A percentile compares a stretch with the other conserved stretches of the same genome.
Conservation (phyloP, 1,284 basidiomycete genomes). For the Heterobasidion parviporum region DNA sequence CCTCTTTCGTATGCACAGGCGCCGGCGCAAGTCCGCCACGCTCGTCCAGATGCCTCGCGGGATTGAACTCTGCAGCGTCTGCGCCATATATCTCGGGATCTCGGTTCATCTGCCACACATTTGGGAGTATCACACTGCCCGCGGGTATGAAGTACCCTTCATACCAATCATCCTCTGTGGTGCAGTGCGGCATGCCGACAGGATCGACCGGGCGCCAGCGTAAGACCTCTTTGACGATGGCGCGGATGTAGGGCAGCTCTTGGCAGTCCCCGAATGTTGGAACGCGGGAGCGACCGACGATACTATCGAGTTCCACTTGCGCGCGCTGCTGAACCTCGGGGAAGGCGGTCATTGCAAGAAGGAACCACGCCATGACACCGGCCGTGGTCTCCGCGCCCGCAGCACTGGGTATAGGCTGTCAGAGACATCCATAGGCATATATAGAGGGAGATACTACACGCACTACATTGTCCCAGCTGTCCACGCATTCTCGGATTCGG, state of each 20-base stretch:
- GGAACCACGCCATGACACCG: conserved; percentile 1
- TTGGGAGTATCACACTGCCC: conserved; percentile 9
- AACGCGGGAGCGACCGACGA: conserved; percentile 16
- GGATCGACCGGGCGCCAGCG: conserved; percentile 4
- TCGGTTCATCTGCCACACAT: conserved; percentile 5
- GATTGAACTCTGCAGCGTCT: background rate
- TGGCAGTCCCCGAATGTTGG: conserved; percentile 14
- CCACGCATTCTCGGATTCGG: conserved; percentile 8
- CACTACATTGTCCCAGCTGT: conserved; percentile 9
- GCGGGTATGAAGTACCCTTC: conserved; percentile 15
- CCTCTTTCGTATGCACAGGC: background rate
- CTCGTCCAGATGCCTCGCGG: background rate
- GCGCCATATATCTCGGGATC: background rate
- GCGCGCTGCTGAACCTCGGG: conserved; percentile 9
- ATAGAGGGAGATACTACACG: background rate
- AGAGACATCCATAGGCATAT: background rate
- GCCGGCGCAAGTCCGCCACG: background rate
- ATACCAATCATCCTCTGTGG: conserved; percentile 10
- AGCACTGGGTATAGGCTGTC: background rate
- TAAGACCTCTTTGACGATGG: conserved; percentile 9
- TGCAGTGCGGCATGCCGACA: conserved; percentile 3
- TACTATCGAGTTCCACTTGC: conserved; percentile 20
- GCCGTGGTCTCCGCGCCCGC: conserved; percentile 5
- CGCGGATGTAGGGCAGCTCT: conserved; percentile 13
- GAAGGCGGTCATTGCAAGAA: conserved; percentile 11